A percentile compares a stretch with the other conserved stretches of the same genome.
phyloP scores from a whole-genome alignment of 1,284 basidiomycete species.

The Phellinidium pouzarii region DNA sequence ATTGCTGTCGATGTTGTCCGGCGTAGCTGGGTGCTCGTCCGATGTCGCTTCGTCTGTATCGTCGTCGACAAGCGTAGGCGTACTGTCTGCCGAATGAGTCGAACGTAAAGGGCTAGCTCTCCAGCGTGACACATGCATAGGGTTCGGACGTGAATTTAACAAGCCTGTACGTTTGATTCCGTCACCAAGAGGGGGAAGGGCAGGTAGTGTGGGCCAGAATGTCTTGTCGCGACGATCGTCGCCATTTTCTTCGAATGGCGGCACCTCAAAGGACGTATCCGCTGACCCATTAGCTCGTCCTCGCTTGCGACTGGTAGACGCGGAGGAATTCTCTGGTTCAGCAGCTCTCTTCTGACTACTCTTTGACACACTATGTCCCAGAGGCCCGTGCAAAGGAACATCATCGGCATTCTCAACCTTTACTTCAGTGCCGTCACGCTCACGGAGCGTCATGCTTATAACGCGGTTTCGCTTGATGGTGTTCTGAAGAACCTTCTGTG shows the following conservation, averaged over 20 bases:
- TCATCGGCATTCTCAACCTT: slow-evolving; percentile 23
- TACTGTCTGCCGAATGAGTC: slow-evolving; percentile 8
- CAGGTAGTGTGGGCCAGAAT: slow-evolving; percentile 16
- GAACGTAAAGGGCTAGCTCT: slow-evolving; percentile 7
- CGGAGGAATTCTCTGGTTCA: neutral
- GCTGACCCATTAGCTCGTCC: neutral
- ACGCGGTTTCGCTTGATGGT: slow-evolving; percentile 30
- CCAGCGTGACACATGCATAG: slow-evolving; percentile 16
- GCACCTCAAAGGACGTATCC: neutral
- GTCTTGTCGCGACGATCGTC: slow-evolving; percentile 19
- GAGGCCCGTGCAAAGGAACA: slow-evolving; percentile 19
- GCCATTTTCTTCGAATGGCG: slow-evolving; percentile 10
- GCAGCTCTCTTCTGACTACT: slow-evolving; percentile 9
- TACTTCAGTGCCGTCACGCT: slow-evolving; percentile 27
- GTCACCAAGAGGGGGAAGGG: slow-evolving; percentile 7
- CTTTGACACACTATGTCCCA: neutral
- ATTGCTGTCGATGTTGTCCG: slow-evolving; percentile 12
- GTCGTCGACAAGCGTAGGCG: slow-evolving; percentile 17
- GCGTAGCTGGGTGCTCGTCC: slow-evolving; percentile 17
- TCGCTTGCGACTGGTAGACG: neutral
- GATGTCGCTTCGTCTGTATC: slow-evolving; percentile 16
- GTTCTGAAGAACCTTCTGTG: slow-evolving; percentile 22
- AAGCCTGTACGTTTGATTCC: slow-evolving; percentile 12
- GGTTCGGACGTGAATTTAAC: slow-evolving; percentile 16
- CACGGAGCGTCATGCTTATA: slow-evolving; percentile 31